Evolutionary conservation across 768 basidiomycete genomes (phyloP), one percentile per base, ranked within the genome.

Genomic region (Psilocybe azurescens): DNA sequence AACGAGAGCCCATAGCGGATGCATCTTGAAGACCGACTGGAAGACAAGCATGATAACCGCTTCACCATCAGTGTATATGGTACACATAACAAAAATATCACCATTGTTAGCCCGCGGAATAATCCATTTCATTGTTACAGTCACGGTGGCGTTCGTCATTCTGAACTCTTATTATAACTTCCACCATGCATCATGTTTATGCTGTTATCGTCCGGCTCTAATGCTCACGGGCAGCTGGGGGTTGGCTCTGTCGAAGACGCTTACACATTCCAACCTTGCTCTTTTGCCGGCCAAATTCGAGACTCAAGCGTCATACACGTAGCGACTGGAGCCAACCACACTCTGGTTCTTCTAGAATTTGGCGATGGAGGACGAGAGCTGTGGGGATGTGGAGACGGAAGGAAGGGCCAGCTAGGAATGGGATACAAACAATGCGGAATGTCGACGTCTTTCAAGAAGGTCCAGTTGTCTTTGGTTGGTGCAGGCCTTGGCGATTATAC

Each of bases 41-140:
- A 90, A 90, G 89, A 88, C 89, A 90, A 90, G 89, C 88, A 91
- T 90, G 88, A 90, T 90, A 90, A 89, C 89, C 88, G 82, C 86
- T 90, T 90, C 89, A 90, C 89, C 89, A 90, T 87, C 79, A 78
- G 78, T 72, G 73, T 74, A 47, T 3, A 47, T 47, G 20, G 20
- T 20, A 20, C 20, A 20, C 20, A 20, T 20, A 1, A 20, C 20
- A 20, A 20, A 20, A 20, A 20, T 20, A 20, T 20, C 1, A 20
- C 20, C 1, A 20, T 20, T 20, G 20, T 20, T 20, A 20, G 20
- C 20, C 20, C 2, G 20, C 20, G 1, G 20, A 20, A 38, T 8
- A 38, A 38, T 2, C 38, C 13, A 38, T 7, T 38, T 7, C 38
- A 38, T 38, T 7, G 38, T 7, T 38, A 14, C 38, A 8, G 13